A percentile compares a stretch with the other conserved stretches of the same genome.
Evolutionary conservation across 2,329 filamentous ascomycete genomes (phyloP).

Genomic region (Neurospora crassa): DNA sequence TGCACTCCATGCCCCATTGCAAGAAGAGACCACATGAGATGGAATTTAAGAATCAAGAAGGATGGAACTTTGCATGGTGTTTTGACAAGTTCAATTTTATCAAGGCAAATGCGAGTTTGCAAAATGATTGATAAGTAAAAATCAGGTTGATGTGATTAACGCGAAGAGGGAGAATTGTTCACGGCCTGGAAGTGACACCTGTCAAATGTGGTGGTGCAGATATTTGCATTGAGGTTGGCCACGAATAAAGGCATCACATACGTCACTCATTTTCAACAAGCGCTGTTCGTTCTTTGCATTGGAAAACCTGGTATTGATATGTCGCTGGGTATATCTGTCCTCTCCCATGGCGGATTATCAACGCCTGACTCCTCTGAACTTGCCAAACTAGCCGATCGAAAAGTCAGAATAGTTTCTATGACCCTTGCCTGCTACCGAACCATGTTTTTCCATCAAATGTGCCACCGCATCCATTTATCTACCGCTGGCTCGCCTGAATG

Average conservation of each 20-base stretch:
- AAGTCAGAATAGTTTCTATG: background rate
- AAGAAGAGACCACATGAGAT: no score
- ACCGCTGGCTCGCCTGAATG: background rate
- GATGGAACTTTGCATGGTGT: no score
- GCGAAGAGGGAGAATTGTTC: background rate
- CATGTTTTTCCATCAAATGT: background rate
- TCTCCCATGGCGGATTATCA: background rate
- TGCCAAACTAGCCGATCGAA: background rate
- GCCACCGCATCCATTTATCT: background rate
- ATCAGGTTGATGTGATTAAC: background rate
- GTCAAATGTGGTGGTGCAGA: background rate
- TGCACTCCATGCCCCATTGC: no score
- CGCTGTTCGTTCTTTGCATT: background rate
- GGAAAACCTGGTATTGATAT: background rate
- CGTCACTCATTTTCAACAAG: no score
- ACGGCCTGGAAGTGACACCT: background rate
- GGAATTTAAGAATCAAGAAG: no score
- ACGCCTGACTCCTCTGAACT: background rate
- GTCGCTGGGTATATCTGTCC: background rate
- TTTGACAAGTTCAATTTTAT: no score
- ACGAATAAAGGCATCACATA: background rate
- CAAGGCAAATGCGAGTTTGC: no score
- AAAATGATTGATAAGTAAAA: background rate
- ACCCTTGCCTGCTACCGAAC: background rate
- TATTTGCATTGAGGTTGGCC: background rate